A percentile compares a stretch with the other conserved stretches of the same genome.
Evolutionary conservation across 2,329 filamentous ascomycete species (phyloP).

Genomic region (Colletotrichum gigasporum): DNA sequence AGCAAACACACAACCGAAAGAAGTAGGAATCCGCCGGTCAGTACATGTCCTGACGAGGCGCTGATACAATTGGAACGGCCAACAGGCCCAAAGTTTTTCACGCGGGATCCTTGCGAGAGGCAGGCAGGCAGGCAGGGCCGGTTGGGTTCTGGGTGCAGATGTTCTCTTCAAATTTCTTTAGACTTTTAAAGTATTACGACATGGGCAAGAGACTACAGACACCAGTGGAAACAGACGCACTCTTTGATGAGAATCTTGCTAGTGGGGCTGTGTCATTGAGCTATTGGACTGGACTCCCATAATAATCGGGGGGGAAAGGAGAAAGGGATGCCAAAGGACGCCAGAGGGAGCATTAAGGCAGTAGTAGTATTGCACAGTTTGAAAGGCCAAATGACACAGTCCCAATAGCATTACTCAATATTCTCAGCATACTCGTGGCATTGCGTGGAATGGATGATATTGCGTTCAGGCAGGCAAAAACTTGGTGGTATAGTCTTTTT

Average conservation of each 20-base stretch:
- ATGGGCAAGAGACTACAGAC: neutral
- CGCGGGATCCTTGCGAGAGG: neutral
- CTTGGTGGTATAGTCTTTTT: constrained; percentile 33
- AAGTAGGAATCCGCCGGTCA: neutral
- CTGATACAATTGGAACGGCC: neutral
- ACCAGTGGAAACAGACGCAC: neutral
- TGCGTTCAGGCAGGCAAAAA: constrained; percentile 28
- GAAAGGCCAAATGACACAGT: no score
- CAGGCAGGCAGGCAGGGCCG: neutral
- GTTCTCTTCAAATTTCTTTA: neutral
- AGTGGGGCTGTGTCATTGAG: no score
- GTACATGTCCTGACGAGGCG: neutral
- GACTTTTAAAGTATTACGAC: neutral
- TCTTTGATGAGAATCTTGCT: neutral
- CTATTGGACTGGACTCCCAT: no score
- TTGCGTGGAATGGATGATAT: neutral
- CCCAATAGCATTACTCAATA: no score
- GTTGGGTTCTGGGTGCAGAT: neutral
- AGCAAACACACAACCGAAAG: constrained; percentile 2
- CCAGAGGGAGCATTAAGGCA: no score
- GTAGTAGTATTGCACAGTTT: no score
- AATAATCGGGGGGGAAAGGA: no score
- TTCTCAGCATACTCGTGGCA: neutral
- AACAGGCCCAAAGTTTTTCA: neutral
- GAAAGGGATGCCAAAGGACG: no score